Evolutionary conservation across 2,329 filamentous ascomycete genomes (phyloP).

Genomic region (Zymoseptoria crescenta): DNA sequence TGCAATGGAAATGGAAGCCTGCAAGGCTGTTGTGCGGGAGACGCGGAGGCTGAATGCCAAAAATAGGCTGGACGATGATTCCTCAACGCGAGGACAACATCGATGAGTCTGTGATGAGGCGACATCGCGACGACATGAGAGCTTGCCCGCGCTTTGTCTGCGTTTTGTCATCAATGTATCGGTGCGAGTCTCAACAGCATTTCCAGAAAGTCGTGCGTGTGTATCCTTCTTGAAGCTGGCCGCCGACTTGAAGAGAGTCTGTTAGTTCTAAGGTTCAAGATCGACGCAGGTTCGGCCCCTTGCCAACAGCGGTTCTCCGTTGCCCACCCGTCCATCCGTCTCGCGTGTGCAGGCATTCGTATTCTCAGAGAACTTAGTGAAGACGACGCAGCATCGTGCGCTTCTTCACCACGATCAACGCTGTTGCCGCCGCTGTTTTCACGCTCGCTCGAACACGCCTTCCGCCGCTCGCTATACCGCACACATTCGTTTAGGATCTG

Average conservation of each 20-base stretch:
- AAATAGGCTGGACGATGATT: neutral
- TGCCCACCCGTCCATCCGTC: neutral
- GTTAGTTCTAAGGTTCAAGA: neutral
- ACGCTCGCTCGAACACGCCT: constrained; percentile 7
- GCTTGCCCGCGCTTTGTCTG: no score
- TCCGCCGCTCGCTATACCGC: constrained; percentile 6
- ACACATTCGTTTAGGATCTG: neutral
- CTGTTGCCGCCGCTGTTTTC: neutral
- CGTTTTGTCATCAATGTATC: no score
- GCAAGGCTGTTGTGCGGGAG: neutral
- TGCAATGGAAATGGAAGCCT: no score
- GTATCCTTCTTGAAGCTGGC: no score
- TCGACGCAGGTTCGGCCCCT: neutral
- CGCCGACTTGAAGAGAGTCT: neutral
- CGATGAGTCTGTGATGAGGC: neutral
- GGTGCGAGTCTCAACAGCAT: no score
- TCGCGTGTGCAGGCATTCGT: neutral
- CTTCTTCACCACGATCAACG: neutral
- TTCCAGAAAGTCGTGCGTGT: no score
- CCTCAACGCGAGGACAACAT: neutral
- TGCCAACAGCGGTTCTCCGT: neutral
- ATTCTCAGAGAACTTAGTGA: neutral
- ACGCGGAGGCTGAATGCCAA: neutral
- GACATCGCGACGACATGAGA: neutral
- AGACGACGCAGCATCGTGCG: neutral